phyloP scores from a whole-genome alignment of 768 basidiomycete species.

The Leccinum longicurvipes region DNA sequence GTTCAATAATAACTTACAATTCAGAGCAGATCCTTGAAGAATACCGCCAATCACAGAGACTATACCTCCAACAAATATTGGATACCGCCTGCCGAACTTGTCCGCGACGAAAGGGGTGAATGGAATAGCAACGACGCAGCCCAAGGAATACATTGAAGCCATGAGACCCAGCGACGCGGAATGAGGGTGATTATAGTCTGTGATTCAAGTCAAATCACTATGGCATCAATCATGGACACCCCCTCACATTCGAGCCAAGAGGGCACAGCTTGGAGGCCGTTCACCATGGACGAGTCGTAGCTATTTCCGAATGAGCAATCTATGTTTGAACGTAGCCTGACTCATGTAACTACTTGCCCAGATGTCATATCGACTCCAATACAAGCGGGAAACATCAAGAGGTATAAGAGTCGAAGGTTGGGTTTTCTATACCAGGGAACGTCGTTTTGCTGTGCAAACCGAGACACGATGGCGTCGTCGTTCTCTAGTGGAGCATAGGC shows the following conservation, averaged over 20 bases:
- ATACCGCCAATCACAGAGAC: background rate
- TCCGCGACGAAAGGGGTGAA: background rate
- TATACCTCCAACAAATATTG: background rate
- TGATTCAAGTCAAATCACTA: background rate
- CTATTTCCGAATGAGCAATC: background rate
- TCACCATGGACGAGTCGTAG: background rate
- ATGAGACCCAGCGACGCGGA: background rate
- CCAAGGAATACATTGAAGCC: background rate
- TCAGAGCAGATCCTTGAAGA: background rate
- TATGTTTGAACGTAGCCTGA: constrained; percentile 17
- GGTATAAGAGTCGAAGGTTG: constrained; percentile 17
- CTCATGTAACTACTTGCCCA: background rate
- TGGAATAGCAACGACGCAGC: background rate
- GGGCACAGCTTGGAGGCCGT: background rate
- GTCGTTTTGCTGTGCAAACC: background rate
- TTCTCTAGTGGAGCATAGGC: background rate
- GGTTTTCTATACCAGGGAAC: constrained; percentile 55
- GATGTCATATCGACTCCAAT: background rate
- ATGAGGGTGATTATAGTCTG: background rate
- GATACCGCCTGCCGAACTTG: background rate
- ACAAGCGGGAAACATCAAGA: background rate
- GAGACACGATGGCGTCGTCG: background rate
- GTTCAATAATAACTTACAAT: background rate
- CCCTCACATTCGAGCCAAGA: background rate
- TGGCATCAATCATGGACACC: background rate